Percentiles rank a stretch among this genome's conserved stretches.
phyloP scores from a whole-genome alignment of 495 filamentous ascomycete species.

The Amorphotheca resinae region DNA sequence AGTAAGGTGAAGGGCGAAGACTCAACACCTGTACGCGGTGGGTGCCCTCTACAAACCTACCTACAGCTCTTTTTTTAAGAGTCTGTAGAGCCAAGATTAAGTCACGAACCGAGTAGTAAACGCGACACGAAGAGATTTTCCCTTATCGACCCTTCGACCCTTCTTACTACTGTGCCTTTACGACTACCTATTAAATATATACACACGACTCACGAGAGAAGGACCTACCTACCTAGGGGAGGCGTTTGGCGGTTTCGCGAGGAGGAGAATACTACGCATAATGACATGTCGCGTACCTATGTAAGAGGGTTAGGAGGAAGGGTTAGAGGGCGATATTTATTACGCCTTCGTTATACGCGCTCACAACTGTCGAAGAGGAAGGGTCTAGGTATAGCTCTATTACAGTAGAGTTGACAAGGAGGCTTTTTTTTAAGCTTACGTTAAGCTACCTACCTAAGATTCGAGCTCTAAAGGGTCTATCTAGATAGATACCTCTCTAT shows the following conservation, averaged over 20 bases:
- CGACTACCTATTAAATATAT: background rate
- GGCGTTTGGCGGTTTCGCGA: background rate
- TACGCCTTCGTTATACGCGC: background rate
- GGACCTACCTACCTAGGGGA: too few relatives aligned
- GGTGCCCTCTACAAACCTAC: background rate
- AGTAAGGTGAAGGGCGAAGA: too few relatives aligned
- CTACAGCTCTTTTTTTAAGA: background rate
- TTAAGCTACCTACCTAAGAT: background rate
- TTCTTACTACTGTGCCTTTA: background rate
- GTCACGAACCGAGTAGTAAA: background rate
- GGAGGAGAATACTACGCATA: background rate
- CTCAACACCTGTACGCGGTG: slow-evolving; percentile 1
- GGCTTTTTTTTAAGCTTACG: too few relatives aligned
- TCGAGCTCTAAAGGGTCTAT: too few relatives aligned
- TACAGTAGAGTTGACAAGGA: too few relatives aligned
- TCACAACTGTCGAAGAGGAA: background rate
- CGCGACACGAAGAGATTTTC: background rate
- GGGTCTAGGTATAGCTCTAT: too few relatives aligned
- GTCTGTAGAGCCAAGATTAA: background rate
- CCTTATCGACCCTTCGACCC: background rate
- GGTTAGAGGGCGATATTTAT: background rate
- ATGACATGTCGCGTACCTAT: background rate
- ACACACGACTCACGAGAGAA: background rate
- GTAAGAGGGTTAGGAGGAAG: background rate
- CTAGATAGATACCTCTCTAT: too few relatives aligned